Conservation (phyloP, 2,329 filamentous ascomycete species). For the Xylaria digitata region DNA sequence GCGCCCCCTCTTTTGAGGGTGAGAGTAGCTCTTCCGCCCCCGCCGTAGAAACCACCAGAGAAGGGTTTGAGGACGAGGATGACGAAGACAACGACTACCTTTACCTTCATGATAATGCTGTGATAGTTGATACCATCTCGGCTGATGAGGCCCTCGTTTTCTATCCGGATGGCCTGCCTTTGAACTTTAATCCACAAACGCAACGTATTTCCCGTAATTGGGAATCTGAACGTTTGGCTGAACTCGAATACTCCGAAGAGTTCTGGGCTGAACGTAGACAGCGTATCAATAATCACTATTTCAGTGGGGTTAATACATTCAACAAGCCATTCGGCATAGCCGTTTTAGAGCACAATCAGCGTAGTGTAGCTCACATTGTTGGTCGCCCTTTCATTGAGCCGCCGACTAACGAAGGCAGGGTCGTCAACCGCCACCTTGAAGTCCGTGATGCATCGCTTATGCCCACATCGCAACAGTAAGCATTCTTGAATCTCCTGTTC, state of each 20-base stretch:
- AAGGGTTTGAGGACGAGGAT: background rate
- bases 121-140: constrained; percentile 49
- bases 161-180: constrained; percentile 50
- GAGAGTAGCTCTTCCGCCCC: constrained; percentile 31
- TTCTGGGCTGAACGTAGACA: constrained; percentile 46
- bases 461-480: constrained; percentile 52
- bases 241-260: constrained; percentile 35
- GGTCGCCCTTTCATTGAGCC: constrained; percentile 56
- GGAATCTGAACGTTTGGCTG: constrained; percentile 33
- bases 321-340: constrained; percentile 50
- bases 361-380: constrained; percentile 47
- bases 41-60: background rate
- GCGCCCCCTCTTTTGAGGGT: constrained; percentile 22
- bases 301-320: constrained; percentile 53
- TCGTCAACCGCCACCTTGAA: constrained; percentile 47
- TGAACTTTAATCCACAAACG: constrained; percentile 44
- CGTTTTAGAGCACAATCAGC: constrained; percentile 49
- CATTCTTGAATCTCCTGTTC: background rate
- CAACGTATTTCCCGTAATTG: constrained; percentile 42
- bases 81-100: background rate
- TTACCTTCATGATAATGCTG: constrained; percentile 25
- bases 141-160: constrained; percentile 47
- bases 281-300: constrained; percentile 53
- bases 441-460: constrained; percentile 55
- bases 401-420: constrained; percentile 38